Base-by-base conservation (phyloP, 2,329 filamentous ascomycete species). In the Trichophyton rubrum region DNA sequence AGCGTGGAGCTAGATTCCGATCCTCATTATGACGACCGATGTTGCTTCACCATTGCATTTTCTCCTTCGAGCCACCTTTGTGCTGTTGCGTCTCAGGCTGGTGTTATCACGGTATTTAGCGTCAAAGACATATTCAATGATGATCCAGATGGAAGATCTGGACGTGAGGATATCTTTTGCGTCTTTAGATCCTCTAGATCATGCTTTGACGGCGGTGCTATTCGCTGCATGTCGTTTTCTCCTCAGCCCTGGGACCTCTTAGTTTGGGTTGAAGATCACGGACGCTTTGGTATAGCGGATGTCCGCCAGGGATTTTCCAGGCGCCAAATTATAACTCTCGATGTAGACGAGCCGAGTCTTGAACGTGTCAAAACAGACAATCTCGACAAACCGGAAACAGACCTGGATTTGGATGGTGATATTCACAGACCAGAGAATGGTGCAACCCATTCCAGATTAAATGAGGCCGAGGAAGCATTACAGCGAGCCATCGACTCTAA, bases 151-250 rank as follows among this genome's bases (percentile, higher is more conserved):
- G 72, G 70, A 56, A 73, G 77, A 57, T 69, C 70, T 59, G 74
- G 73, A n/a, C 75, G 79, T 59, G 81, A 87, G 62, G 81, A 88
- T 0, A 80, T 95, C 55, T 75, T 96, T 41, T 86, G 85, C 22
- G 82, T 86, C 7, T 90, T 97, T 68, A 82, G 82, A 61, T 91
- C 90, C 15, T 91, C 90, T 0, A 80, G 89, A 63, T 83, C 89
- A 0, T 81, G 82, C 62, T 80, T 78, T n/a, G 80, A 83, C 22
- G 80, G 82, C 20, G 92, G 92, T 49, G 90, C 92, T 35, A 85
- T 97, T 59, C 83, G 93, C 63, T 89, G 90, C 63, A 95, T 97
- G 88, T 82, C 87, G 1, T 99, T 99, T 70, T 90, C 89, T 3
- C 91, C 92, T 0, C 88, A 88, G 1, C 89, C 91, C 0, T 92